Evolutionary conservation across 1,284 basidiomycete species (phyloP), one percentile per base, ranked within the genome.

Genomic region (Pseudozyma sp.): DNA sequence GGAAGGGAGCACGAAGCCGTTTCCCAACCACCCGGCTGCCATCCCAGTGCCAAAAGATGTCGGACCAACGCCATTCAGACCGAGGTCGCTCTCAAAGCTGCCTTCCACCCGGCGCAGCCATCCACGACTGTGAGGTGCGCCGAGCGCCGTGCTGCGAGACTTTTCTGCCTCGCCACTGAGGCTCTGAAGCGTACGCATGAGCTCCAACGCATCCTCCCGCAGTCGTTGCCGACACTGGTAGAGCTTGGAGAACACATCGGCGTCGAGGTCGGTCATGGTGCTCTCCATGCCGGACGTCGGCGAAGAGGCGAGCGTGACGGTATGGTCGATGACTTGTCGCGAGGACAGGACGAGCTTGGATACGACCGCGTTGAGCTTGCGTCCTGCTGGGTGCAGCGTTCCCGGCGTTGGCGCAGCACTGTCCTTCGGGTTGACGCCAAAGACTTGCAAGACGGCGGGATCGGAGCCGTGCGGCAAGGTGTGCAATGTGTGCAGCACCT

Each of bases 261-360:
- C 62, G 30, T 74, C 71, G 16, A 74, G 59, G 39, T 68, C 66
- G 3, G 71, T 74, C 71, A 74, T 74, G 47, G 71, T 74, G 54
- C 66, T 69, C 45, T 69, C 66, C 55, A 62, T 54, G 35, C 62
- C 43, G 9, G 71, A 68, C 14, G 71, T 69, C 0, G 66, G 71
- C 45, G 71, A 74, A 2, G 71, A 74, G 30, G 66, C 62, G 4
- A 74, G 71, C 7, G 71, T 74, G 51, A 74, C 66, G 16, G 66
- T 69, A 49, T 79, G 75, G 34, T 80, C 78, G 51, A 84, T 81
- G 45, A 83, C 80, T 39, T 87, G 85, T 5, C 87, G 84, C 8
- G 86, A 80, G 10, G 86, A 85, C 4, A 87, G 81, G 11, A 86
- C 83, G 17, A 87, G 82, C 60, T 86, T 87, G 24, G 86, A 86